Conservation (phyloP, 768 basidiomycete species). For the Sutorius australiensis region DNA sequence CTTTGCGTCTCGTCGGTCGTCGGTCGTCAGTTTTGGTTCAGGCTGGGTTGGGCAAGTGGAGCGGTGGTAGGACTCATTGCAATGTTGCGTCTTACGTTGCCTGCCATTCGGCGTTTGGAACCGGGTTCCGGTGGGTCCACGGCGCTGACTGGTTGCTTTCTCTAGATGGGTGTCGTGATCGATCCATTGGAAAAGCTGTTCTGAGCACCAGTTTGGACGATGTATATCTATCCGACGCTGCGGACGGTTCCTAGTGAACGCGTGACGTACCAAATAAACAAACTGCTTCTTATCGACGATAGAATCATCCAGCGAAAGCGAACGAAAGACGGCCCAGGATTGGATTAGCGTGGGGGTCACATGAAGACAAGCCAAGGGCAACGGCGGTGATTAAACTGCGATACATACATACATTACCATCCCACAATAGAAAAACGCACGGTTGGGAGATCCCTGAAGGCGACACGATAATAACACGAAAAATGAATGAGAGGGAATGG, state of each 20-base stretch:
- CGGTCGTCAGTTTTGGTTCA: background rate
- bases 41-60: background rate
- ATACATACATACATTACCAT: background rate
- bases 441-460: background rate
- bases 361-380: background rate
- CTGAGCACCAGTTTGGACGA: constrained; percentile 9
- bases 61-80: too few relatives aligned
- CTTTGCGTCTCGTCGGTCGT: too few relatives aligned
- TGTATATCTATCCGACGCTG: constrained; percentile 1
- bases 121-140: background rate
- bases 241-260: background rate
- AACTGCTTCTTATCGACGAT: background rate
- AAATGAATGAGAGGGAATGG: background rate
- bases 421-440: background rate
- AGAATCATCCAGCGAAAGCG: too few relatives aligned
- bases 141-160: constrained; percentile 5
- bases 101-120: too few relatives aligned
- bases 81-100: background rate
- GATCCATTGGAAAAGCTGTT: constrained; percentile 59
- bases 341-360: background rate
- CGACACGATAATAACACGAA: background rate
- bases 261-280: background rate
- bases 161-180: constrained; percentile 69
- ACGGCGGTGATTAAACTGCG: constrained; percentile 18
- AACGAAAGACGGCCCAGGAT: background rate